Evolutionary conservation across 148 eudicot species (phyloP).

Genomic region (Pouteria glomerata): DNA sequence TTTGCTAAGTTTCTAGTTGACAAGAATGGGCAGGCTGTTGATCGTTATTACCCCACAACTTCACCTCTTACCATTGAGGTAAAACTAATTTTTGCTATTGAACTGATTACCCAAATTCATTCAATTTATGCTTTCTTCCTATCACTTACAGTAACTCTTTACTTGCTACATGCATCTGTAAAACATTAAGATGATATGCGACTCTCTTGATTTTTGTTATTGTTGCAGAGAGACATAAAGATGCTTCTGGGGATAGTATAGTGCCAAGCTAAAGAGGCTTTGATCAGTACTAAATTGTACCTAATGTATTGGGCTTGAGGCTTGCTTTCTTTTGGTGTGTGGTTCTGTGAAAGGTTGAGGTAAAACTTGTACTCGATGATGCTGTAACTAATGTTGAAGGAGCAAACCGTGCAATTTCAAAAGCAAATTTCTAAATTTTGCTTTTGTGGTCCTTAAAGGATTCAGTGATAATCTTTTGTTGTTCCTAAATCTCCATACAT

Average conservation of each 20-base stretch:
- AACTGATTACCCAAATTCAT: not conserved
- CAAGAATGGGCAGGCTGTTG: conserved; percentile 46
- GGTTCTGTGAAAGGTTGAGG: not conserved
- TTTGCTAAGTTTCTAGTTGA: conserved; percentile 69
- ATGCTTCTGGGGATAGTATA: conserved; percentile 35
- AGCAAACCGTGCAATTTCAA: not conserved
- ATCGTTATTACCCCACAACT: conserved; percentile 73
- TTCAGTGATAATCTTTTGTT: not conserved
- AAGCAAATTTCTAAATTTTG: not conserved
- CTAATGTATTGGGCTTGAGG: not conserved
- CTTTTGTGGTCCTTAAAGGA: not conserved
- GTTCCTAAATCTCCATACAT: too few relatives aligned
- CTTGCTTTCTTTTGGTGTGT: not conserved
- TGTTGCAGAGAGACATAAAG: conserved; percentile 63
- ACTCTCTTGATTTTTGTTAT: not conserved
- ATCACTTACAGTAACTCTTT: not conserved
- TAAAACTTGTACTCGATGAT: not conserved
- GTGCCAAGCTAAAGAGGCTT: not conserved
- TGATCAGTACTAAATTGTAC: not conserved
- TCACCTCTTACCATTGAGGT: conserved; percentile 68
- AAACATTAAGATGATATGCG: not conserved
- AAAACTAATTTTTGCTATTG: conserved; percentile 4
- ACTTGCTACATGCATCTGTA: not conserved
- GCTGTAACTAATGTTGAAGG: not conserved
- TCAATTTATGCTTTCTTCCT: not conserved